phyloP scores from a whole-genome alignment of 2,329 filamentous ascomycete genomes.

The Alternaria hordeiaustralica region DNA sequence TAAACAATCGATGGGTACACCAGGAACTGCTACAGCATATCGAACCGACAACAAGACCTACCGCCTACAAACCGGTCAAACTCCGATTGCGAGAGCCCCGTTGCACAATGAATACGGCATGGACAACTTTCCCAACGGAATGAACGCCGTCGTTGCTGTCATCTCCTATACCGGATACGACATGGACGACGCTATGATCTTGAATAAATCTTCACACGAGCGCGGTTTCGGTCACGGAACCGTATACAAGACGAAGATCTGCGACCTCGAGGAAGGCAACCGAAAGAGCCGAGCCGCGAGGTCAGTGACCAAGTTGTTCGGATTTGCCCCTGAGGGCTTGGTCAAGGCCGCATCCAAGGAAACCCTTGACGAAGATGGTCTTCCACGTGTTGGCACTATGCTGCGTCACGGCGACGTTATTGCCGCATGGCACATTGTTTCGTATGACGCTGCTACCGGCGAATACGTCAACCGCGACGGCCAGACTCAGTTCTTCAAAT shows the following conservation, averaged over 20 bases:
- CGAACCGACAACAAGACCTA: constrained; percentile 98
- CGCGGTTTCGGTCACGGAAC: constrained; percentile 94
- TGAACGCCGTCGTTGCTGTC: constrained; percentile 93
- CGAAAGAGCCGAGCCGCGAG: constrained; percentile 69
- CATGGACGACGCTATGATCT: constrained; percentile 99
- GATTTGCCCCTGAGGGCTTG: constrained; percentile 80
- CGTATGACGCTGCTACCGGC: constrained; percentile 73
- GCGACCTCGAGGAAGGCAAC: constrained; percentile 80
- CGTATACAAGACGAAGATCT: constrained; percentile 97
- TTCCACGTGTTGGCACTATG: constrained; percentile 79
- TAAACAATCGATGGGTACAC: constrained; percentile 99
- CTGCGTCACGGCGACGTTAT: constrained; percentile 83
- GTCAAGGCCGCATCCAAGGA: constrained; percentile 73
- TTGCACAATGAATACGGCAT: constrained; percentile 95
- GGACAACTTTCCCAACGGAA: constrained; percentile 97
- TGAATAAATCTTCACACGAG: constrained; percentile 97
- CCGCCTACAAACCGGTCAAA: constrained; percentile 92
- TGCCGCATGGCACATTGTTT: constrained; percentile 88
- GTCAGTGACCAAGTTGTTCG: constrained; percentile 82
- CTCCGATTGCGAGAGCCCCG: constrained; percentile 87
- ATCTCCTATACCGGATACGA: constrained; percentile 99
- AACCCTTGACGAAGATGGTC: constrained; percentile 83
- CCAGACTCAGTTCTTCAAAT: constrained; percentile 85
- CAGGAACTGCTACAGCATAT: constrained; percentile 81
- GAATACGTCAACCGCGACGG: constrained; percentile 86